Conservation (phyloP, 1,284 basidiomycete genomes). For the Amylostereum chailletii region DNA sequence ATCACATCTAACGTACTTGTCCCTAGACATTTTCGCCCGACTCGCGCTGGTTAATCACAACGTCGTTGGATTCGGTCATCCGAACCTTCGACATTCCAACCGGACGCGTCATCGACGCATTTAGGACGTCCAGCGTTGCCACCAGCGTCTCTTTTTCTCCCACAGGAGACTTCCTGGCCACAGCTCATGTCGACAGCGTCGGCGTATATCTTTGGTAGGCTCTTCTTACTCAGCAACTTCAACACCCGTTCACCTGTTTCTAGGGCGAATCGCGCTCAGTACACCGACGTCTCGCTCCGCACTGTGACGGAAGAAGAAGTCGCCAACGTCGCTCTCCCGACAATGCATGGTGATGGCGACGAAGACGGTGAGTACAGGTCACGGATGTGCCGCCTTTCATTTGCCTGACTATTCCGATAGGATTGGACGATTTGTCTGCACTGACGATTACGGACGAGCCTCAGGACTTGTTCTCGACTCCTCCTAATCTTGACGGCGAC, state of each 20-base stretch:
- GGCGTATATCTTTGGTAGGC: conserved; percentile 88
- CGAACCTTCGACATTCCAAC: conserved; percentile 96
- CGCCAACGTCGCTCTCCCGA: conserved; percentile 66
- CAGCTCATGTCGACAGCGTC: conserved; percentile 88
- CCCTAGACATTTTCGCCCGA: conserved; percentile 84
- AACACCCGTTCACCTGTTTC: background rate
- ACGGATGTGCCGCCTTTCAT: conserved; percentile 9
- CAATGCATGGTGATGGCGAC: conserved; percentile 73
- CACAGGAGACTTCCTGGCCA: conserved; percentile 92
- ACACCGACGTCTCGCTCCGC: conserved; percentile 77
- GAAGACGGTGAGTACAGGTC: conserved; percentile 45
- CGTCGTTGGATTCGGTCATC: conserved; percentile 86
- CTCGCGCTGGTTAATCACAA: conserved; percentile 86
- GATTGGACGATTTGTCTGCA: conserved; percentile 53
- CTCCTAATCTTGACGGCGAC: conserved; percentile 79
- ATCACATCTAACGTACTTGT: background rate
- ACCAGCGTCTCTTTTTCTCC: conserved; percentile 92
- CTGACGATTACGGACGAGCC: conserved; percentile 47
- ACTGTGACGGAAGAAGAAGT: conserved; percentile 74
- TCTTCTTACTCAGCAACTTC: background rate
- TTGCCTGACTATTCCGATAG: conserved; percentile 27
- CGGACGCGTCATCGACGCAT: conserved; percentile 86
- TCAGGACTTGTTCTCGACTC: conserved; percentile 70
- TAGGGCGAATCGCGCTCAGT: conserved; percentile 95
- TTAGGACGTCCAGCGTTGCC: conserved; percentile 84